Evolutionary conservation across 306 rosid species (phyloP).

Genomic region (Cicer judaicum): DNA sequence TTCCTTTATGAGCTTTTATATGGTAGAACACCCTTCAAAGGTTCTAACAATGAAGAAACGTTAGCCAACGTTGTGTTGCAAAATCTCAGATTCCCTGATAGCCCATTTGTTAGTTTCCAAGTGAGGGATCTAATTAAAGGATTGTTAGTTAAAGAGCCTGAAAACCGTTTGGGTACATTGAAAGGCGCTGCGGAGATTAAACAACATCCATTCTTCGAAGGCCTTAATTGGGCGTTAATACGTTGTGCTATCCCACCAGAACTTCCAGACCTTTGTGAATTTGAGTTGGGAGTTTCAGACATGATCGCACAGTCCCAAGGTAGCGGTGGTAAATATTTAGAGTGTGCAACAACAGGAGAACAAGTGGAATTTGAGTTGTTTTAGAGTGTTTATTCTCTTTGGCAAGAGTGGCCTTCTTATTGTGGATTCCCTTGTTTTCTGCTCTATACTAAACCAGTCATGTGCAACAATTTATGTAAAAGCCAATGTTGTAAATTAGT

Average conservation of each 20-base stretch:
- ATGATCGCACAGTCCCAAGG: conserved; percentile 58
- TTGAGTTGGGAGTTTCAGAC: conserved; percentile 60
- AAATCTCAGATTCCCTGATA: conserved; percentile 72
- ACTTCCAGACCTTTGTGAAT: conserved; percentile 68
- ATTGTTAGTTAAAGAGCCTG: conserved; percentile 81
- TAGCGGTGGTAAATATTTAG: conserved; percentile 55
- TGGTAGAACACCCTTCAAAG: conserved; percentile 87
- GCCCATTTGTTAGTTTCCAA: conserved; percentile 67
- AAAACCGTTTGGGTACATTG: conserved; percentile 75
- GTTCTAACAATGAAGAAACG: conserved; percentile 75
- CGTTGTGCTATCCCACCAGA: conserved; percentile 84
- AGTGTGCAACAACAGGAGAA: conserved; percentile 66
- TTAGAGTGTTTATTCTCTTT: conserved; percentile 40
- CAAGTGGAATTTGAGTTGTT: conserved; percentile 89
- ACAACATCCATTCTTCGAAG: conserved; percentile 88
- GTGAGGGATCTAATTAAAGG: conserved; percentile 85
- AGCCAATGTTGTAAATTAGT: conserved; percentile 62
- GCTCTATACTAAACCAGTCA: conserved; percentile 31
- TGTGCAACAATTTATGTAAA: conserved; percentile 52
- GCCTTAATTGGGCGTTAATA: conserved; percentile 88
- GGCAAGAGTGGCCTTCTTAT: conserved; percentile 46
- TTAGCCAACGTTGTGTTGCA: conserved; percentile 79
- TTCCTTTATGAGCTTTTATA: conserved; percentile 84
- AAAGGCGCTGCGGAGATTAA: conserved; percentile 91
- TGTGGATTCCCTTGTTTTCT: conserved; percentile 38